Conservation (phyloP, 345 rosid species). For the Moricandia arvensis region DNA sequence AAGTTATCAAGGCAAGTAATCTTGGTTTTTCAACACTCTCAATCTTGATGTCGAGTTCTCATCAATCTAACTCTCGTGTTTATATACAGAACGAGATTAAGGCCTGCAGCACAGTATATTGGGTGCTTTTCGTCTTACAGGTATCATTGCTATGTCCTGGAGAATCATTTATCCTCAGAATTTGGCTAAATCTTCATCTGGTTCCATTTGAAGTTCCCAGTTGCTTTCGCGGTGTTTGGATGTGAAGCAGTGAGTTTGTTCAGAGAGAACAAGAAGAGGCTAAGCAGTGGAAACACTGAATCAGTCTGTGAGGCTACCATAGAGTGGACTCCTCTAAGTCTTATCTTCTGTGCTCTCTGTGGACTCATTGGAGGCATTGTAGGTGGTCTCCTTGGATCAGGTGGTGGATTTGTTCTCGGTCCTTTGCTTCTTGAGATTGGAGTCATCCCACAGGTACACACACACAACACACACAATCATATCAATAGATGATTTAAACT, state of each 20-base stretch:
- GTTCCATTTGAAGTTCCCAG: constrained; percentile 54
- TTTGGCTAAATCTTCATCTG: background rate
- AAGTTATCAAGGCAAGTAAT: constrained; percentile 58
- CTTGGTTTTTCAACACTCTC: too few species aligned
- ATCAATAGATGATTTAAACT: background rate
- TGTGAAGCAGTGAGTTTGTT: constrained; percentile 64
- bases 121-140: constrained; percentile 82
- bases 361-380: constrained; percentile 86
- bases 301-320: constrained; percentile 83
- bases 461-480: background rate
- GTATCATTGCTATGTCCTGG: constrained; percentile 36
- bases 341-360: constrained; percentile 79
- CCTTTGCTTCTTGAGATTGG: constrained; percentile 95
- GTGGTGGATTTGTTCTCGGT: constrained; percentile 93
- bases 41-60: background rate
- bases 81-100: constrained; percentile 62
- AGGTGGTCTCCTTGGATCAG: constrained; percentile 94
- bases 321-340: constrained; percentile 71
- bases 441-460: constrained; percentile 91
- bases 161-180: background rate
- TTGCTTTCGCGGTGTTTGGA: constrained; percentile 58
- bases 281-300: constrained; percentile 61
- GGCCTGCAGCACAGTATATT: constrained; percentile 67
- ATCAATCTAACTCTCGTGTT: too few species aligned
- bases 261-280: constrained; percentile 58